Percentiles rank a stretch among this genome's conserved stretches.
Conservation (phyloP, 805 yeast species). For the Candida incommunis region DNA sequence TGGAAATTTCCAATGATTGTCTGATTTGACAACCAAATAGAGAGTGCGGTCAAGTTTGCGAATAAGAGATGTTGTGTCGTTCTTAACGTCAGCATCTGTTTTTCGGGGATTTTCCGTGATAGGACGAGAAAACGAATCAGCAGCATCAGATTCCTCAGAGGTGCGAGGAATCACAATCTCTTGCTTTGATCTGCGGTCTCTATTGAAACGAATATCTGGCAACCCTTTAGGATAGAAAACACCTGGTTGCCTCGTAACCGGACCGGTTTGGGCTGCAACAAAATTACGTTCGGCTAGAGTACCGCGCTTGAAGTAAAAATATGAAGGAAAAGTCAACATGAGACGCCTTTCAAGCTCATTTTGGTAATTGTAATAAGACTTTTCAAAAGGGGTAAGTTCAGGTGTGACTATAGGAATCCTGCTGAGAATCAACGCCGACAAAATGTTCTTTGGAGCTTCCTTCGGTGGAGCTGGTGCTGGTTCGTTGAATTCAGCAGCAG, state of each 20-base stretch:
- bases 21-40: conserved; percentile 49
- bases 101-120: conserved; percentile 54
- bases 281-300: conserved; percentile 76
- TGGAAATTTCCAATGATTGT: conserved; percentile 64
- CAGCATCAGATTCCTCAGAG: conserved; percentile 24
- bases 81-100: conserved; percentile 60
- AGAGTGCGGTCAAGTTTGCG: conserved; percentile 68
- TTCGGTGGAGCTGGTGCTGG: conserved; percentile 1
- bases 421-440: conserved; percentile 43
- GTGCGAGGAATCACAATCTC: conserved; percentile 62
- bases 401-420: conserved; percentile 78
- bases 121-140: conserved; percentile 51
- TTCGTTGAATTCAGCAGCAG: not conserved
- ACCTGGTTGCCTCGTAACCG: conserved; percentile 56
- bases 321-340: conserved; percentile 96
- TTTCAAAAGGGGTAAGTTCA: conserved; percentile 57
- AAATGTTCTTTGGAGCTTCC: conserved; percentile 7
- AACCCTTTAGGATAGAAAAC: conserved; percentile 71
- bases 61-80: conserved; percentile 57
- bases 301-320: conserved; percentile 82
- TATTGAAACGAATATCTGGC: conserved; percentile 75
- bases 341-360: conserved; percentile 74
- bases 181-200: conserved; percentile 80
- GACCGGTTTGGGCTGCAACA: conserved; percentile 59
- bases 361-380: conserved; percentile 68